Percentiles rank a stretch among this genome's conserved stretches.
phyloP scores from a whole-genome alignment of 1,284 basidiomycete genomes.

The Tilletia walkeri region DNA sequence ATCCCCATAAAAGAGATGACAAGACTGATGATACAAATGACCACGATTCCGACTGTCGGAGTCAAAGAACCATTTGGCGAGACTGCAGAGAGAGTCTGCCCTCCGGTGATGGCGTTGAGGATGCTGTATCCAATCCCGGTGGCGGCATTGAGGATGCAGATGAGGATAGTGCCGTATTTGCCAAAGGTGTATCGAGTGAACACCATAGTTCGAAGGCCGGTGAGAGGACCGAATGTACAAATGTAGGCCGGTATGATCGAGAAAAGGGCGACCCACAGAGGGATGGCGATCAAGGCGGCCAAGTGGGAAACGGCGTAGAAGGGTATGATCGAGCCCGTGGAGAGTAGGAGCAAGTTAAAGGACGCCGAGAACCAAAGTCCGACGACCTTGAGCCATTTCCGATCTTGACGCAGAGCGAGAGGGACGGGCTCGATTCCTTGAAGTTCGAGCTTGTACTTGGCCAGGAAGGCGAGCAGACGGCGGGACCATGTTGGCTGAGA shows the following conservation, averaged over 20 bases:
- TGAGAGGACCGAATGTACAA: slow-evolving; percentile 62
- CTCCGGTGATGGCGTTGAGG: slow-evolving; percentile 64
- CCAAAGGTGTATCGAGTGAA: slow-evolving; percentile 63
- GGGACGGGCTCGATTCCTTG: slow-evolving; percentile 39
- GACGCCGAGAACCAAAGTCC: slow-evolving; percentile 50
- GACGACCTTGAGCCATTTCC: slow-evolving; percentile 59
- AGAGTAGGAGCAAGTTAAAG: slow-evolving; percentile 59
- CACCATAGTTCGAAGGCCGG: slow-evolving; percentile 67
- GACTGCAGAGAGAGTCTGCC: slow-evolving; percentile 59
- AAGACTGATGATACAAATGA: slow-evolving; percentile 75
- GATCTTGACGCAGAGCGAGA: slow-evolving; percentile 27
- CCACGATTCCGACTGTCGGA: slow-evolving; percentile 75
- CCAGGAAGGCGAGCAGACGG: slow-evolving; percentile 24
- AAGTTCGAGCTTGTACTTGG: slow-evolving; percentile 29
- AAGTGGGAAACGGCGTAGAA: slow-evolving; percentile 63
- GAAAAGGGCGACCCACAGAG: slow-evolving; percentile 56
- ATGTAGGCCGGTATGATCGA: slow-evolving; percentile 45
- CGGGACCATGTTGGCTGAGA: slow-evolving; percentile 8
- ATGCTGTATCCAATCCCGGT: slow-evolving; percentile 58
- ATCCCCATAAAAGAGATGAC: slow-evolving; percentile 77
- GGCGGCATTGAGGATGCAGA: slow-evolving; percentile 59
- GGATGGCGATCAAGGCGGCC: slow-evolving; percentile 55
- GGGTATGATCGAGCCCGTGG: slow-evolving; percentile 64
- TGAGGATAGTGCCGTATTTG: slow-evolving; percentile 63
- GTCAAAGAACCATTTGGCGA: slow-evolving; percentile 51